These are phyloP conservation scores for Croton setiger DNA, from an alignment of 441 rosid species.

Conservation along the genomic window DNA sequence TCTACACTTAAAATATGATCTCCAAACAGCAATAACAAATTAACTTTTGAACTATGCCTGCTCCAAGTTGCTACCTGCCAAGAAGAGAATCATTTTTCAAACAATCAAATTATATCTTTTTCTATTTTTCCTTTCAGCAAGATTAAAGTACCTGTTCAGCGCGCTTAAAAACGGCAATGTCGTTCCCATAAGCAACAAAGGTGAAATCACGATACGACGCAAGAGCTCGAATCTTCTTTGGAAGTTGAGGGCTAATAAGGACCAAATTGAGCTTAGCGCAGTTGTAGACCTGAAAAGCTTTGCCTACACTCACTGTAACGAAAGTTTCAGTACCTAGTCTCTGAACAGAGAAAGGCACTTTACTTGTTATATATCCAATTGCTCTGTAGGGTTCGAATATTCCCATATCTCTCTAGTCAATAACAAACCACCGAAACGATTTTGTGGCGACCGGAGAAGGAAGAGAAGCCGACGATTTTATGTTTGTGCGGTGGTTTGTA, in stretches of 20 bases:
- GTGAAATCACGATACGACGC: constrained; percentile 85
- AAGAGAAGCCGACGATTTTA: neutral
- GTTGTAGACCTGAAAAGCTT: constrained; percentile 90
- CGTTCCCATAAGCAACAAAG: constrained; percentile 70
- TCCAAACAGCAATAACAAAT: constrained; percentile 71
- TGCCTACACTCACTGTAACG: constrained; percentile 87
- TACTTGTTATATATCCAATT: constrained; percentile 80
- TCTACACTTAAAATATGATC: constrained; percentile 84
- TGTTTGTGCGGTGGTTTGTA: neutral
- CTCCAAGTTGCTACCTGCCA: constrained; percentile 86
- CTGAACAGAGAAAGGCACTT: constrained; percentile 83
- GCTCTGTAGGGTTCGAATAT: constrained; percentile 92
- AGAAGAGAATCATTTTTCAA: neutral
- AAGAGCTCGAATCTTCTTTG: constrained; percentile 79
- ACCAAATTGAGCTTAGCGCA: constrained; percentile 84
- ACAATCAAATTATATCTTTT: neutral
- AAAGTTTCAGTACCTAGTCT: constrained; percentile 89
- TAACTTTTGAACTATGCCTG: constrained; percentile 74
- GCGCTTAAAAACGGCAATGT: constrained; percentile 75
- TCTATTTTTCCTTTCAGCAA: neutral
- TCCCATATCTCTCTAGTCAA: constrained; percentile 47
- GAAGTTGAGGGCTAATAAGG: constrained; percentile 70
- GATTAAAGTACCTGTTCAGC: constrained; percentile 60
- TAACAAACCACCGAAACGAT: neutral
- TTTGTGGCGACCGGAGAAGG: neutral